Conservation (phyloP, 495 filamentous ascomycete species). For the Tuber magnatum region DNA sequence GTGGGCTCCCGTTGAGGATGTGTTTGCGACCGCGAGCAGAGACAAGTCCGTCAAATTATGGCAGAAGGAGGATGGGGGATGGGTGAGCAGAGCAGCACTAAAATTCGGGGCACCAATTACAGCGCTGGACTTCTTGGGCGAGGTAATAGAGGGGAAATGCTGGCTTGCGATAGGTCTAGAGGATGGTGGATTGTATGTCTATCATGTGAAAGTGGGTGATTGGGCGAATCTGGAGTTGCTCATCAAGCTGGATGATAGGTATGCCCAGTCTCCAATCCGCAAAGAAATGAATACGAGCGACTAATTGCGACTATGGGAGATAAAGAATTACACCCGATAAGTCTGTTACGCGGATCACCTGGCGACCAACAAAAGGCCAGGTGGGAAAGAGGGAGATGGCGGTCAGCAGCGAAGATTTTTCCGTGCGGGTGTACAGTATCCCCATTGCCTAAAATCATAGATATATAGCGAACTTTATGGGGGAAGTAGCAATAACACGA, state of each 20-base stretch:
- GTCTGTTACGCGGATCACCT: slow-evolving; percentile 65
- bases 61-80: slow-evolving; percentile 44
- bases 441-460: slow-evolving; percentile 16
- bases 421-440: slow-evolving; percentile 64
- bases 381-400: slow-evolving; percentile 53
- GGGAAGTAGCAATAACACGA: slow-evolving; percentile 3
- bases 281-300: slow-evolving; percentile 14
- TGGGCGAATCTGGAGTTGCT: slow-evolving; percentile 46
- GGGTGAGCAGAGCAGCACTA: slow-evolving; percentile 51
- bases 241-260: slow-evolving; percentile 47
- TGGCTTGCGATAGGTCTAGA: slow-evolving; percentile 65
- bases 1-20: slow-evolving; percentile 59
- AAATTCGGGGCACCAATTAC: slow-evolving; percentile 59
- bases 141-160: slow-evolving; percentile 43
- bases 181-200: slow-evolving; percentile 49
- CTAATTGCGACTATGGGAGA: slow-evolving; percentile 41
- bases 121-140: slow-evolving; percentile 61
- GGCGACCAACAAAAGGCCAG: slow-evolving; percentile 54
- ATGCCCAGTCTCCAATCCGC: slow-evolving; percentile 25
- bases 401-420: slow-evolving; percentile 75
- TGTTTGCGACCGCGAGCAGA: slow-evolving; percentile 81
- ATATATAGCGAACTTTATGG: not conserved
- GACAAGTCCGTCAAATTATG: slow-evolving; percentile 83
- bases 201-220: slow-evolving; percentile 41
- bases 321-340: slow-evolving; percentile 54